These are phyloP conservation scores for Aquilaria yunnanensis DNA, from an alignment of 345 rosid genomes.

Conservation along the genomic window DNA sequence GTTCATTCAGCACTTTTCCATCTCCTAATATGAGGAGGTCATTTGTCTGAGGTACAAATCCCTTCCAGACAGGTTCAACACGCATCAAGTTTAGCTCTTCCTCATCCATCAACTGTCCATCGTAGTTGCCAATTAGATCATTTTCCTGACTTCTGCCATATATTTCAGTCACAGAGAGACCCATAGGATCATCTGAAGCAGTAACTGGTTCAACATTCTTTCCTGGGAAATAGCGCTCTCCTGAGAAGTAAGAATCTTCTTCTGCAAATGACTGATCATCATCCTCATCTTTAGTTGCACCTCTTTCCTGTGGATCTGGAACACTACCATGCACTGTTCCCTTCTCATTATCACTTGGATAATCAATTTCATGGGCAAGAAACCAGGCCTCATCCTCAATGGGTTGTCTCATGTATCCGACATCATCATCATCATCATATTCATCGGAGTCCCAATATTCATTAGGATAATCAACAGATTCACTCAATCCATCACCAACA, in stretches of 20 bases:
- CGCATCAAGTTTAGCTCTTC: constrained; percentile 74
- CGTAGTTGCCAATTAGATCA: constrained; percentile 66
- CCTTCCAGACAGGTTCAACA: constrained; percentile 93
- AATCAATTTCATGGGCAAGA: constrained; percentile 97
- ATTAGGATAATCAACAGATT: constrained; percentile 81
- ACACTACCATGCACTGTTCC: constrained; percentile 74
- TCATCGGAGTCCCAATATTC: constrained; percentile 99
- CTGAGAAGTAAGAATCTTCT: constrained; percentile 95
- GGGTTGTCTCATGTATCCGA: constrained; percentile 96
- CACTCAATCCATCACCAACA: constrained; percentile 91
- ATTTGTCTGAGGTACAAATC: constrained; percentile 83
- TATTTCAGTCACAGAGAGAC: constrained; percentile 57
- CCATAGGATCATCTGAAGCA: constrained; percentile 72
- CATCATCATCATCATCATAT: constrained; percentile 96
- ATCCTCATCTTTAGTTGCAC: constrained; percentile 74
- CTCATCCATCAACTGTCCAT: constrained; percentile 84
- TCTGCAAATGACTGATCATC: constrained; percentile 90
- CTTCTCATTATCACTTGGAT: constrained; percentile 97
- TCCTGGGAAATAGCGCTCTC: constrained; percentile 65
- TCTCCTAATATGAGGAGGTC: constrained; percentile 58
- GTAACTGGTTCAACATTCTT: constrained; percentile 57
- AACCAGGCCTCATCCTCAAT: constrained; percentile 99
- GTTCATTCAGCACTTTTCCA: constrained; percentile 42
- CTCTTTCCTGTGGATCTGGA: constrained; percentile 80
- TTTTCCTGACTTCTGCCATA: constrained; percentile 50